Evolutionary conservation across 306 rosid species (phyloP).

Genomic region (Rosa persica): DNA sequence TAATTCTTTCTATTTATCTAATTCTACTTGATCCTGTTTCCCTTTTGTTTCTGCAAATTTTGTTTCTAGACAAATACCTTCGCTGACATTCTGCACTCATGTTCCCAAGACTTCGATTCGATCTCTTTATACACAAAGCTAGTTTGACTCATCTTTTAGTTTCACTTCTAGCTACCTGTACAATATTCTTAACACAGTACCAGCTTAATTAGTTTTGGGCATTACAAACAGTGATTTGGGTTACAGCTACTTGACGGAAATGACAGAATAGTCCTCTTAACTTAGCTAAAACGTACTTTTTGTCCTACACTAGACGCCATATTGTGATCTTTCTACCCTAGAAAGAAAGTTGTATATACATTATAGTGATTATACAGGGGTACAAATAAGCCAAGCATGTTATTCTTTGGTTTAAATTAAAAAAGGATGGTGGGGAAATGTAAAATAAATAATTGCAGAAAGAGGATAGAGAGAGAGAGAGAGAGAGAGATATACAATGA

Average conservation of each 20-base stretch:
- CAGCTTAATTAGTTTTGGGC: not conserved
- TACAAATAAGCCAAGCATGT: conserved; percentile 72
- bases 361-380: conserved; percentile 23
- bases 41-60: conserved; percentile 34
- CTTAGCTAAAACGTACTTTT: not conserved
- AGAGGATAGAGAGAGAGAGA: conserved; percentile 22
- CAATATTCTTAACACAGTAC: not conserved
- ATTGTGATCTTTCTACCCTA: not conserved
- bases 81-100: conserved; percentile 74
- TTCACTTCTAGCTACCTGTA: not conserved
- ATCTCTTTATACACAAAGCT: not conserved
- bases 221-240: conserved; percentile 7
- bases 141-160: not conserved
- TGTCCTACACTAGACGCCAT: conserved; percentile 12
- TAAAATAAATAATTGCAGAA: not conserved
- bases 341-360: not conserved
- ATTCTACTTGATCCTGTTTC: not conserved
- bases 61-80: conserved; percentile 55
- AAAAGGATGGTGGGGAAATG: conserved; percentile 19
- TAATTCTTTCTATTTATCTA: not conserved
- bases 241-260: not conserved
- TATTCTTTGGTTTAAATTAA: not conserved
- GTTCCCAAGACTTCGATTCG: conserved; percentile 48
- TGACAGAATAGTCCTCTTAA: not conserved
- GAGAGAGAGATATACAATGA: conserved; percentile 35